Base-by-base conservation (phyloP, 2,329 filamentous ascomycete genomes). In the Aspergillus puulaauensis region DNA sequence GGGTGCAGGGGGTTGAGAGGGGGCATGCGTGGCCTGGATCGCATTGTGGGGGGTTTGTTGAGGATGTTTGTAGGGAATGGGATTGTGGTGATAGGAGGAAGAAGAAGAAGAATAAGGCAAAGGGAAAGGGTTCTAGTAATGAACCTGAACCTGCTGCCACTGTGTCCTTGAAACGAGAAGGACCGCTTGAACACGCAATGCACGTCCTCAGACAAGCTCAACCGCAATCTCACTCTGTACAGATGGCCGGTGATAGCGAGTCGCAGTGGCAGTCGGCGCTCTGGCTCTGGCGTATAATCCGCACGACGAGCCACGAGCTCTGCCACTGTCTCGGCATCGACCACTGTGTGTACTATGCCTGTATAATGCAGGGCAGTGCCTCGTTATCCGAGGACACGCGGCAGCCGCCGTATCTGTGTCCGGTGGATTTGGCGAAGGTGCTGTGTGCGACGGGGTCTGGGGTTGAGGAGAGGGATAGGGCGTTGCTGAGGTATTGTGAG, bases 271-370 rank as follows among this genome's bases (percentile, higher is more conserved):
- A 37, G 35, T 44, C 31, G 0, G 77, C 72, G 0, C 66, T 87
- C 2, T 90, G 86, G 85, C 79, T 89, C 14, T 79, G 79, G 9
- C 78, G 82, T 11, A 69, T 84, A 2, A 84, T 78, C 52, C 81
- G 81, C 50, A 88, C 87, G 0, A 82, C 81, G 1, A 79, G 80
- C 2, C 88, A 90, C 66, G 87, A 90, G 65, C 71, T 90, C 0
- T 84, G 86, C 0, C 88, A 90, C 68, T 90, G 86, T 65, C 80
- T 90, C 39, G 85, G 83, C 0, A 77, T 90, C 14, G 86, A 72
- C 7, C 87, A 90, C 67, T 90, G 88, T 66, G 74, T 82, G 11
- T 57, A 52, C 44, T 58, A 58, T 15, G 56, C 56, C 3, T 58
- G 56, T 40, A 41, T 54, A 11, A 58, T 58, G 56, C 56, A 58